Conservation (phyloP, 208 protist genomes). For the Trypanosoma vivax region DNA sequence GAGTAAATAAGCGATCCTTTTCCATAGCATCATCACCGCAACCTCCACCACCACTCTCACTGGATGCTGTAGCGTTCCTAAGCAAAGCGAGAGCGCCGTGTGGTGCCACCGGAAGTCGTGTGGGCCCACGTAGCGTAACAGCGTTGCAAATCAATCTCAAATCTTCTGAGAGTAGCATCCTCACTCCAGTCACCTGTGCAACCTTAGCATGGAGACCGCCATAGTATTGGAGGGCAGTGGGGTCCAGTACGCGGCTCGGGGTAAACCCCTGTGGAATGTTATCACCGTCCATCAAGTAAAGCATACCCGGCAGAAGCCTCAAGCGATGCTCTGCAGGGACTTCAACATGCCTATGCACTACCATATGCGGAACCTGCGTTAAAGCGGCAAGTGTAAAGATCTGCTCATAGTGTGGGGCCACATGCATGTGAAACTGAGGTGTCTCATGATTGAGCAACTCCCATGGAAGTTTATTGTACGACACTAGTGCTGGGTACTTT, state of each 20-base stretch:
- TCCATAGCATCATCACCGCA: too few relatives aligned
- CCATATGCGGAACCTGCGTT: slow-evolving; percentile 47
- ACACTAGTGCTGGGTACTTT: slow-evolving; percentile 83
- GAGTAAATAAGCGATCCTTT: slow-evolving; percentile 41
- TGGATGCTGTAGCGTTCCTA: not conserved
- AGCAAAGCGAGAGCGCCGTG: slow-evolving; percentile 27
- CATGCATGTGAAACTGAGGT: slow-evolving; percentile 64
- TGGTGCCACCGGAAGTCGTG: slow-evolving; percentile 21
- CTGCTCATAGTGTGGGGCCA: slow-evolving; percentile 79
- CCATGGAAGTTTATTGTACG: slow-evolving; percentile 89
- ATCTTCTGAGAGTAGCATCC: slow-evolving; percentile 63
- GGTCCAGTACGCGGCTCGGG: slow-evolving; percentile 43
- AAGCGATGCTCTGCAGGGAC: slow-evolving; percentile 45
- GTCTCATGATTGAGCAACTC: slow-evolving; percentile 72
- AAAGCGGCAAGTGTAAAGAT: slow-evolving; percentile 60
- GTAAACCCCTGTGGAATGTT: slow-evolving; percentile 39
- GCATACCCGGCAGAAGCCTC: slow-evolving; percentile 58
- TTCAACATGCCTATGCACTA: slow-evolving; percentile 23
- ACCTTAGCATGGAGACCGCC: slow-evolving; percentile 42
- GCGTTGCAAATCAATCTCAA: slow-evolving; percentile 72
- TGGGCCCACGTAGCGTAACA: slow-evolving; percentile 38
- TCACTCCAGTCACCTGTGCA: slow-evolving; percentile 35
- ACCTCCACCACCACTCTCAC: not conserved
- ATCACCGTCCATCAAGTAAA: slow-evolving; percentile 51
- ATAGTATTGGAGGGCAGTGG: slow-evolving; percentile 76